Evolutionary conservation across 305 asterid species (phyloP).

Genomic region (Fraxinus baroniana): DNA sequence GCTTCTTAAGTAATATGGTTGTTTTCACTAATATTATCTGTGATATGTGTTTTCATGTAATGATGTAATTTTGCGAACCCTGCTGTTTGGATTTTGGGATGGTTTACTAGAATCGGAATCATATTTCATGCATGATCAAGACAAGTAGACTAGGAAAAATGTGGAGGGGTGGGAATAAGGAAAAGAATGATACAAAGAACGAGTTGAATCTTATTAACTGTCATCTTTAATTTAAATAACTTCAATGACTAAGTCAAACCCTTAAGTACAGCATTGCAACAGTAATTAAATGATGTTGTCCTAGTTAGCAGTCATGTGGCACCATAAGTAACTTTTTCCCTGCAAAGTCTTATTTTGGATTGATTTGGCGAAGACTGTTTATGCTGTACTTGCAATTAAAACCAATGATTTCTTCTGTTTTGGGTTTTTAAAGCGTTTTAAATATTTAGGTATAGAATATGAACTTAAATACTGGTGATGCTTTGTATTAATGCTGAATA

Average conservation of each 20-base stretch:
- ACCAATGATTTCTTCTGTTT: background rate
- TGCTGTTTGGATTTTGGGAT: background rate
- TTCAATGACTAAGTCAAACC: slow-evolving; percentile 6
- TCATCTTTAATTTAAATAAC: slow-evolving; percentile 1
- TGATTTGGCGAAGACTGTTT: background rate
- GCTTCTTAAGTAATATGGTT: background rate
- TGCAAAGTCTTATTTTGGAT: slow-evolving; percentile 8
- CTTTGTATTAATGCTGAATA: background rate
- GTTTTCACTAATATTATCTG: background rate
- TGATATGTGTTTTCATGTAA: background rate
- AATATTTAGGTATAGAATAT: background rate
- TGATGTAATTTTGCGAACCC: background rate
- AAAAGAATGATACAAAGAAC: background rate
- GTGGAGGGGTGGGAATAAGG: background rate
- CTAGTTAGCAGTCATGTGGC: slow-evolving; percentile 75
- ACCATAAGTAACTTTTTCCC: slow-evolving; percentile 54
- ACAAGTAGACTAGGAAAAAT: background rate
- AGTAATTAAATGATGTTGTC: slow-evolving; percentile 1
- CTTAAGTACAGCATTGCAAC: slow-evolving; percentile 1
- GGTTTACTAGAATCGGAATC: background rate
- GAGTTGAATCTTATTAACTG: background rate
- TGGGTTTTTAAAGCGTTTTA: background rate
- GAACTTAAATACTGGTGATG: background rate
- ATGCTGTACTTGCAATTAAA: background rate
- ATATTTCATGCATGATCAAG: background rate